Base-by-base conservation (phyloP, 208 protist species). In the Leptomonas seymouri region DNA sequence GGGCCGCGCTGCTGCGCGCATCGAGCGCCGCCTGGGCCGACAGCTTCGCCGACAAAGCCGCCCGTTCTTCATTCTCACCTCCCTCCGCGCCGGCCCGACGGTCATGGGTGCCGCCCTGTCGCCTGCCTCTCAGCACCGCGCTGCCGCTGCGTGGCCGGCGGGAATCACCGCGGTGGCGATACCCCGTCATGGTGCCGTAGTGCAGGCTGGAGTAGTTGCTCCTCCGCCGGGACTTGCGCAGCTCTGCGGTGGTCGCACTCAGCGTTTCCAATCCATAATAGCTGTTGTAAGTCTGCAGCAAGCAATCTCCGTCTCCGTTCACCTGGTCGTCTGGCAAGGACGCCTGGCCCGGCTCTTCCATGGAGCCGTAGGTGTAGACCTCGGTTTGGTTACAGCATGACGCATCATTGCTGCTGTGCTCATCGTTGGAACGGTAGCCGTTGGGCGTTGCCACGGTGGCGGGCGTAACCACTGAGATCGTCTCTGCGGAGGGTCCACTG, bases 191-290 rank as follows among this genome's bases (percentile, higher is more conserved):
- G 51, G 68, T 67, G 31, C 68, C 68, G 49, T 74, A 74, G 42
- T 74, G 68, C 20, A 74, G 68, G 46, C 68, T 74, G 8, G 68
- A 74, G 68, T 74, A 74, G 45, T 30, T 74, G 53, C 68, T 74
- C 15, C 68, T 58, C 0, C 68, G 68, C 9, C 68, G 68, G 51
- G 48, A 25, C 68, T 74, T 74, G 30, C 68, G 68, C 49, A 74
- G 60, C 42, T 74, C 68, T 0, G 68, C 68, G 11, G 68, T 67
- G n/a, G 59, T 74, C 15, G 68, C 42, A 34, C 45, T 74, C 50
- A 74, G 15, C 21, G 34, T 61, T 14, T 74, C 68, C 9, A 39
- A 49, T n/a, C 50, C 60, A 50, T 67, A 61, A 42, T 67, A 46
- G 49, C 18, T 63, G 8, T 60, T 62, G 59, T 45, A 28, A 20